Conservation (phyloP, 2,329 filamentous ascomycete species). For the Rutstroemia sp. region DNA sequence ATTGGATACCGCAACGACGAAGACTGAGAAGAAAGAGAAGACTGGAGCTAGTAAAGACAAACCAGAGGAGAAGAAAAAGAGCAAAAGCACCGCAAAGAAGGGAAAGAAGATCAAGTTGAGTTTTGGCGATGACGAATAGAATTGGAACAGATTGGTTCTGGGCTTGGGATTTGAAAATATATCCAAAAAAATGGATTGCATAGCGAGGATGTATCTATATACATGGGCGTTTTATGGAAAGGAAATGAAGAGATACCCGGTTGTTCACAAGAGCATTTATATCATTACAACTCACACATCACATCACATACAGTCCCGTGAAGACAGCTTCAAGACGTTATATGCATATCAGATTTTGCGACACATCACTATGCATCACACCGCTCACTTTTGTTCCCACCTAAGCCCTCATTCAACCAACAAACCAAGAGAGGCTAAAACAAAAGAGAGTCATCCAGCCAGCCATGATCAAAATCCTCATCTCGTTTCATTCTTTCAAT, state of each 20-base stretch:
- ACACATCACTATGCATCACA: too few species aligned
- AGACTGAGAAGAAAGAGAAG: background rate
- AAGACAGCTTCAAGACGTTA: too few species aligned
- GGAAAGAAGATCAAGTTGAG: slow-evolving; percentile 58
- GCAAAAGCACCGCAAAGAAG: slow-evolving; percentile 30
- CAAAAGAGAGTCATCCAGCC: too few species aligned
- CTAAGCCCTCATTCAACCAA: background rate
- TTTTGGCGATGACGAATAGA: slow-evolving; percentile 52
- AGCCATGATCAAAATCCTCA: background rate
- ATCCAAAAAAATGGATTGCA: background rate
- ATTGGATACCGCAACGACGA: background rate
- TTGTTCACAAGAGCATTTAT: background rate
- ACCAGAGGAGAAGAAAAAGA: slow-evolving; percentile 20
- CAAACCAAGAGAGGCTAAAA: background rate
- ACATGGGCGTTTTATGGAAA: background rate
- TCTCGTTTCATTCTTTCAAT: background rate
- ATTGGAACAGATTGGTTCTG: background rate
- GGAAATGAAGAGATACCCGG: background rate
- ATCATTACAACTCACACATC: background rate
- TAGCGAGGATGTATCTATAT: background rate
- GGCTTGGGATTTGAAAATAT: background rate
- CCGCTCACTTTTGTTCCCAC: background rate
- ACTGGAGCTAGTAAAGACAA: background rate
- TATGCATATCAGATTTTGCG: too few species aligned
- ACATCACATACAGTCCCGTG: too few species aligned